Evolutionary conservation across 441 rosid genomes (phyloP).

Genomic region (Gossypium laxum): DNA sequence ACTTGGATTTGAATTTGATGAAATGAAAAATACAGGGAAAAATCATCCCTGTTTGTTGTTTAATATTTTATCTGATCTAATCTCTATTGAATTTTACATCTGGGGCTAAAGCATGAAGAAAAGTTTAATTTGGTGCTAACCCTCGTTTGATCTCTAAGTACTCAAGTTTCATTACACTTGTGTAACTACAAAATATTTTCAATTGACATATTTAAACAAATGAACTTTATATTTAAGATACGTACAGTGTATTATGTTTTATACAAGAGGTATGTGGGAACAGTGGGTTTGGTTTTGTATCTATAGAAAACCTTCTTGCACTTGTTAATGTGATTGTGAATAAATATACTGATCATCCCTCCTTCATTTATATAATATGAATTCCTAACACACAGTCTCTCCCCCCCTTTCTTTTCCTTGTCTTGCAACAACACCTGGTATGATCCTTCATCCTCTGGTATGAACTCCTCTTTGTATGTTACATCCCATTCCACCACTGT

Average conservation of each 20-base stretch:
- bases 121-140: background rate
- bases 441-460: slow-evolving; percentile 55
- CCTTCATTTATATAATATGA: slow-evolving; percentile 47
- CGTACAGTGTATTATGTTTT: background rate
- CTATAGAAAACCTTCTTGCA: slow-evolving; percentile 38
- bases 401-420: slow-evolving; percentile 23
- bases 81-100: background rate
- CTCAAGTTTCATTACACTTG: background rate
- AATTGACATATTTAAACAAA: background rate
- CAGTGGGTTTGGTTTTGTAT: slow-evolving; percentile 33
- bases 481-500: slow-evolving; percentile 50
- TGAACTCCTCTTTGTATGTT: slow-evolving; percentile 40
- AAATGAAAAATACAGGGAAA: background rate
- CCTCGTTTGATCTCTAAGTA: background rate
- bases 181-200: background rate
- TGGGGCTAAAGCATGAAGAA: background rate
- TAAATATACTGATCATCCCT: slow-evolving; percentile 38
- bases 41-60: background rate
- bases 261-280: slow-evolving; percentile 20
- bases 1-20: background rate
- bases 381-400: slow-evolving; percentile 28
- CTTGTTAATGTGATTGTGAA: slow-evolving; percentile 30
- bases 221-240: background rate
- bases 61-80: background rate
- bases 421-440: slow-evolving; percentile 31